Percentiles rank a stretch among this genome's conserved stretches.
These are phyloP conservation scores for Diaporthe sp. DNA, from an alignment of 2,329 filamentous ascomycete species.

Conservation along the genomic window DNA sequence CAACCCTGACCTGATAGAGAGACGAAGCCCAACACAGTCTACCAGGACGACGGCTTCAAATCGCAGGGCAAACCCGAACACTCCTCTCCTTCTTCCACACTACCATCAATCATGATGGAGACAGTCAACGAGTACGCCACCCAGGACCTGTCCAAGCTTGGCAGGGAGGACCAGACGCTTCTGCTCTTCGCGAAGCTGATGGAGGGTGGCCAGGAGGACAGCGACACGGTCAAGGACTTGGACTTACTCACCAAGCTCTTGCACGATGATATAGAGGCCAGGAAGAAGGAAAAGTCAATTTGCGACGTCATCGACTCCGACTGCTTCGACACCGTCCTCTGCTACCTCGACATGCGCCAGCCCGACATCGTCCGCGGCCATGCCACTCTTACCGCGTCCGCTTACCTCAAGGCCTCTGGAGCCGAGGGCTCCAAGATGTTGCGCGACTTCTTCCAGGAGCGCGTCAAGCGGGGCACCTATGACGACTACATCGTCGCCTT, in stretches of 20 bases:
- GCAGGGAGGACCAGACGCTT: constrained; percentile 73
- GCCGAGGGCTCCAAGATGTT: constrained; percentile 79
- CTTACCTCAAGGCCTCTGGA: constrained; percentile 83
- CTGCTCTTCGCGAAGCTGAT: constrained; percentile 89
- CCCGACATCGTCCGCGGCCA: constrained; percentile 81
- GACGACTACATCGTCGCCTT: constrained; percentile 94
- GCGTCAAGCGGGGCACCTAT: constrained; percentile 80
- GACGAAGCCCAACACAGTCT: not conserved
- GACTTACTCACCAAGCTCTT: constrained; percentile 71
- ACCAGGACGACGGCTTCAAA: not conserved
- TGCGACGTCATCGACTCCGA: constrained; percentile 77
- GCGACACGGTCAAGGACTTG: constrained; percentile 73
- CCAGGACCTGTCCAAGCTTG: constrained; percentile 47
- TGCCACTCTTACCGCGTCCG: constrained; percentile 84
- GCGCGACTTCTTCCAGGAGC: constrained; percentile 79
- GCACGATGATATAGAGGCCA: constrained; percentile 63
- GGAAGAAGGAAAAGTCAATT: constrained; percentile 62
- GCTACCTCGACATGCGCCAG: constrained; percentile 87
- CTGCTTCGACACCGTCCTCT: constrained; percentile 86
- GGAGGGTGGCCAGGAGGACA: constrained; percentile 88
- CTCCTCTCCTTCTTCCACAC: not conserved
- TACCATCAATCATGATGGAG: constrained; percentile 47
- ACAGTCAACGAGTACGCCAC: constrained; percentile 49
- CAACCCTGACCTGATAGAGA: not conserved
- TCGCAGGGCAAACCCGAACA: not conserved